Base-by-base conservation (phyloP, 805 yeast species). In the Myxozyma geophila region DNA sequence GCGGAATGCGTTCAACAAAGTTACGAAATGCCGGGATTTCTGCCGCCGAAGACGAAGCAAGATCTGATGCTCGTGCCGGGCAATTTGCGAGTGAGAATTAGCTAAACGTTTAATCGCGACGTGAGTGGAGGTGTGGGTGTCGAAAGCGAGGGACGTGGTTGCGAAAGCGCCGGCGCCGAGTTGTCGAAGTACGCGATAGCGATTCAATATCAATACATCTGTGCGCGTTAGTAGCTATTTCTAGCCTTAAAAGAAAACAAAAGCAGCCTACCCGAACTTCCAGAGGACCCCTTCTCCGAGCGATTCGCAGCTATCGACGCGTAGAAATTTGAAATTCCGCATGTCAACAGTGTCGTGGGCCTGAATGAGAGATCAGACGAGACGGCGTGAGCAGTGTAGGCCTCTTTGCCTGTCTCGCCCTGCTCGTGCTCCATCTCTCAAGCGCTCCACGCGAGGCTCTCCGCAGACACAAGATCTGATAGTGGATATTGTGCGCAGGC, bases 91-190 rank as follows among this genome's bases (percentile, higher is more conserved):
- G 33, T 57, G 37, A 9, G 21, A 50, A 12, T 23, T 19, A 3
- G 36, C 55, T 4, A 64, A 46, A 10, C 59, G 49, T 35, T 66
- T 66, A 37, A 66, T 61, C 5, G 69, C 69, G n/a, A 66, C 66
- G 15, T 33, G 46, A 19, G 46, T 33, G 41, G 33, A 39, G 33
- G 60, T 35, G 53, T 44, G 57, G 12, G 41, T n/a, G 37, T 64
- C 67, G 12, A 39, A 17, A 7, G 69, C 69, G 12, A 57, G 54
- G 41, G 50, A 47, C 8, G 66, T 66, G 9, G 58, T 46, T 21
- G 60, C 68, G 36, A 66, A 66, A 9, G 68, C 62, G 7, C 69
- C 69, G 13, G 35, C n/a, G 8, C 69, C 69, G 19, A 66, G 58
- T 19, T 3, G 40, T 10, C 43, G 40, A 10, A 64, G 17, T 3